Evolutionary conservation across 495 filamentous ascomycete species (phyloP), one percentile per base, ranked within the genome.

Genomic region (Aspergillus asperescens): DNA sequence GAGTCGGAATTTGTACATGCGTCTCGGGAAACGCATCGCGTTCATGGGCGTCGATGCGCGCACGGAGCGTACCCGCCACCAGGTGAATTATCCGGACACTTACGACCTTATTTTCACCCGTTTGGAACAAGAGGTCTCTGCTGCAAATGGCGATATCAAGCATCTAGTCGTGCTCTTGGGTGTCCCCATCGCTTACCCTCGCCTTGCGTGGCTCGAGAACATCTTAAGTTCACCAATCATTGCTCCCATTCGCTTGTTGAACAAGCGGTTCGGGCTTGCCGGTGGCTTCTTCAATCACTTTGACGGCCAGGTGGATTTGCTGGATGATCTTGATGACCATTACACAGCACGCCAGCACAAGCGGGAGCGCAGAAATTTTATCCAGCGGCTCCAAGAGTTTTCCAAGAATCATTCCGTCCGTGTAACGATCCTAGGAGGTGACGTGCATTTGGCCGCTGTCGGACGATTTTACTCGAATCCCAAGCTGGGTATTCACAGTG

Each of bases 321-420:
- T 96, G 7, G 92, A 97, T 62, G 92, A 96, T 60, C 75, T 96
- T 15, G 91, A 96, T 62, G 92, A 96, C 64, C 92, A 97, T 64
- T 96, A 96, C 71, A 95, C 89, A 23, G 90, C 92, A 10, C 81
- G 83, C 25, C 89, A 89, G 49, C 92, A 97, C 76, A 97, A 96
- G 66, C 78, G 80, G 35, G 92, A 96, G 73, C 85, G 92, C 38
- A 84, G 83, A 54, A 70, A 76, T 25, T 75, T 97, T 22, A 65
- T 95, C 27, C 77, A 83, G 37, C 80, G 85, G 20, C 78, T 96
- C 19, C 90, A 96, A 63, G 70, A 74, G 18, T 68, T 96, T 31
- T 78, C 86, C 29, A 77, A 82, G 41, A 74, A 81, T 53, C 82
- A 88, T 72, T 85, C 80, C 10, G 75, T 91, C 19, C 89, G 92